Evolutionary conservation across 2,329 filamentous ascomycete species (phyloP), one percentile per base, ranked within the genome.

Genomic region (Aspergillus ruber): DNA sequence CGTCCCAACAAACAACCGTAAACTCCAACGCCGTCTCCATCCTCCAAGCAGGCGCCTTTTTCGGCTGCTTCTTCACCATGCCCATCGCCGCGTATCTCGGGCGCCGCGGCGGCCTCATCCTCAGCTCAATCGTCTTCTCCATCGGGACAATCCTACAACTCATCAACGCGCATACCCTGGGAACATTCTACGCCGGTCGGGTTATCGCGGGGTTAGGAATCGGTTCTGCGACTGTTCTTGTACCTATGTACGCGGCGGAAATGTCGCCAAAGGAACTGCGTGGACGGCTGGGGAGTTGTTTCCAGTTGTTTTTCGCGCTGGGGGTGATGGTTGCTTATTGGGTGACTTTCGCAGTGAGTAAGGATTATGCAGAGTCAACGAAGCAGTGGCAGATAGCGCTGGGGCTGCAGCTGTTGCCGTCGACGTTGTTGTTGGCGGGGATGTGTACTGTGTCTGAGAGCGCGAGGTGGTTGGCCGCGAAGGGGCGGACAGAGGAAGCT

Each of bases 381-480:
- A 59, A 56, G 7, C 76, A 79, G 56, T 79, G 76, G 76, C 75
- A 76, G 50, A 70, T 78, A 13, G 73, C 76, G 6, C 41, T 65
- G n/a, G 63, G 63, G 1, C 60, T 77, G 13, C 73, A 78, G 54
- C 65, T 79, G 5, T 64, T 78, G 1, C 73, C 74, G 0, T 74
- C 72, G 2, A 74, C 64, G 2, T 57, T 78, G 4, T 57, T 78
- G 6, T 70, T 74, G 0, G 49, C 75, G 15, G 75, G 75, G 0
- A 77, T 77, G 73, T 58, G 76, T 4, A 64, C 76, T 2, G 70
- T 73, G 18, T 73, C 70, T 48, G 76, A 78, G 62, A 75, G 72
- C 46, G 63, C 66, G 1, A 61, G 73, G 42, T 75, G 75, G 75
- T 57, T 76, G 13, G 72, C 74, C 4, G 71, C 73, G 52, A 71